These are phyloP conservation scores for Osmanthus fragrans DNA, from an alignment of 257 asterid genomes.

Conservation along the genomic window DNA sequence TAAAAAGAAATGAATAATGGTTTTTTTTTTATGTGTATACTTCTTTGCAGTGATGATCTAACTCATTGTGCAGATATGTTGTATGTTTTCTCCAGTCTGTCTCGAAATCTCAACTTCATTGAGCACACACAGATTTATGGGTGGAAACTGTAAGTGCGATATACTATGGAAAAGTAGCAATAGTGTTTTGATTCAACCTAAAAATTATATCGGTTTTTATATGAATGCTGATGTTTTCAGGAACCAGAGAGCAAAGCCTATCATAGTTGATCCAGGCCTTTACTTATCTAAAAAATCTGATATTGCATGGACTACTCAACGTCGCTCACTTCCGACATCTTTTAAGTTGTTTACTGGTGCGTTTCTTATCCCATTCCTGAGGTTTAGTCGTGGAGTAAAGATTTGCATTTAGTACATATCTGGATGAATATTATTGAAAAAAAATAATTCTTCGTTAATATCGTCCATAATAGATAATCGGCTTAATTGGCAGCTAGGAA, in stretches of 20 bases:
- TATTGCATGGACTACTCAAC: slow-evolving; percentile 82
- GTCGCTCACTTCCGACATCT: slow-evolving; percentile 86
- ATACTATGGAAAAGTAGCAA: not conserved
- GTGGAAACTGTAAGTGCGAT: slow-evolving; percentile 86
- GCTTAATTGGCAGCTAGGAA: not conserved
- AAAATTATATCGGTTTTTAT: not conserved
- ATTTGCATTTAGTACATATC: slow-evolving; percentile 1
- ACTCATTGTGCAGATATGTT: slow-evolving; percentile 75
- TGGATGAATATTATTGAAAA: not conserved
- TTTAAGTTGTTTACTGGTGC: slow-evolving; percentile 88
- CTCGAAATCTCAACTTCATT: slow-evolving; percentile 84
- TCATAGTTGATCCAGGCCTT: slow-evolving; percentile 91
- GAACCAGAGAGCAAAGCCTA: slow-evolving; percentile 93
- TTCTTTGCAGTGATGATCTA: not conserved
- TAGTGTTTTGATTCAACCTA: not conserved
- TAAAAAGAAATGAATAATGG: not conserved
- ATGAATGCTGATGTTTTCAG: slow-evolving; percentile 42
- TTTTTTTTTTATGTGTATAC: not conserved
- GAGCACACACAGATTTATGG: slow-evolving; percentile 88
- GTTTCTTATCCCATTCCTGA: slow-evolving; percentile 15
- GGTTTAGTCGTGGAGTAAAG: not conserved
- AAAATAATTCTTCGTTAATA: not conserved
- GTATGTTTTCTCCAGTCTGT: slow-evolving; percentile 71
- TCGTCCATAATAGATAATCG: not conserved
- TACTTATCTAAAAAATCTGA: slow-evolving; percentile 90